These are phyloP conservation scores for Cubamyces lactineus DNA, from an alignment of 768 basidiomycete genomes.

Conservation along the genomic window DNA sequence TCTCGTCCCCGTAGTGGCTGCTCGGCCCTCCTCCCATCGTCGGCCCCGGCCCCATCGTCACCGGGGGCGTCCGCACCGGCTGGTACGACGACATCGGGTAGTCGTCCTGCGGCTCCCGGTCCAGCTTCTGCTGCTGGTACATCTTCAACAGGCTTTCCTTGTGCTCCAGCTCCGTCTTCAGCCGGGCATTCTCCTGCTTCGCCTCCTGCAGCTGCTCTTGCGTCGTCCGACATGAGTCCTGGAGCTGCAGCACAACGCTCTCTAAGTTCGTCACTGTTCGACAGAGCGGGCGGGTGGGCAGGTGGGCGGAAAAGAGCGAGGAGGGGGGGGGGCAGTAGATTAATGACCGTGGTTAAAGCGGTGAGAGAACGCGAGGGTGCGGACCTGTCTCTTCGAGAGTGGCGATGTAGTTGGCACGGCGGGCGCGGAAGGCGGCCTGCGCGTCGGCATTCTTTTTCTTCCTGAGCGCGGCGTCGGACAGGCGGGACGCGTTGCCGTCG, in stretches of 20 bases:
- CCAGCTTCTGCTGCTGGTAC: constrained; percentile 60
- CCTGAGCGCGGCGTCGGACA: constrained; percentile 71
- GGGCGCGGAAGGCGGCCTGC: constrained; percentile 81
- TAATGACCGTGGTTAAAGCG: constrained; percentile 17
- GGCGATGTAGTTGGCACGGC: constrained; percentile 84
- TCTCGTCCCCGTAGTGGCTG: constrained; percentile 45
- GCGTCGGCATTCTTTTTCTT: constrained; percentile 93
- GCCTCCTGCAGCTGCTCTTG: constrained; percentile 63
- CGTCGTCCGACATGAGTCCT: constrained; percentile 76
- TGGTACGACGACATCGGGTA: constrained; percentile 36
- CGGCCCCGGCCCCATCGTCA: constrained; percentile 30
- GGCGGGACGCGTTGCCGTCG: constrained; percentile 44
- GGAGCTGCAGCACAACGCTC: constrained; percentile 81
- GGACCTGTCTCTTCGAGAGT: constrained; percentile 80
- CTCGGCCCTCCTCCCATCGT: constrained; percentile 33
- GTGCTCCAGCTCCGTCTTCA: constrained; percentile 67
- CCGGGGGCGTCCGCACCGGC: constrained; percentile 27
- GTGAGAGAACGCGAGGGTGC: constrained; percentile 23
- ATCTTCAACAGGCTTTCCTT: constrained; percentile 76
- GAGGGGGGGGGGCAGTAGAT: constrained; percentile 9
- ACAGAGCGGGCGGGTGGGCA: neutral
- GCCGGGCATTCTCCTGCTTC: constrained; percentile 64
- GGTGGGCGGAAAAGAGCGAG: neutral
- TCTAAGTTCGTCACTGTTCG: constrained; percentile 74
- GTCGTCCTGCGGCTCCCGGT: constrained; percentile 36